Conservation (phyloP, 345 rosid species). For the Moricandia arvensis region DNA sequence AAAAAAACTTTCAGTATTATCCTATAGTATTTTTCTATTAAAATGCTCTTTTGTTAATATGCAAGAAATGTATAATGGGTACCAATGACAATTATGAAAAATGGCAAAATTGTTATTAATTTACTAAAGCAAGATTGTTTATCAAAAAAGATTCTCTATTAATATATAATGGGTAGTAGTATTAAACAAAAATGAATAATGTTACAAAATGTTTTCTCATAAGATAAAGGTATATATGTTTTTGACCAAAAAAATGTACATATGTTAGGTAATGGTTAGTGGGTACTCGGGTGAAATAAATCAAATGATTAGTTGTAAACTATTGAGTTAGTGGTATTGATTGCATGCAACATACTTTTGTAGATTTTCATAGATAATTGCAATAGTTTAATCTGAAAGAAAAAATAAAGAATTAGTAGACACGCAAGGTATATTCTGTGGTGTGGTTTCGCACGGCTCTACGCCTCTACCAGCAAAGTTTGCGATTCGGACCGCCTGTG, state of each 20-base stretch:
- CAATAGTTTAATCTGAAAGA: neutral
- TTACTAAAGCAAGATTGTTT: too few relatives aligned
- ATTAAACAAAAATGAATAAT: too few relatives aligned
- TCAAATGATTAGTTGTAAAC: neutral
- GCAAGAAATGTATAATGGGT: too few relatives aligned
- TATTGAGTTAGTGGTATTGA: neutral
- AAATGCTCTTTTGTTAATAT: too few relatives aligned
- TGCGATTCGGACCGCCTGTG: neutral
- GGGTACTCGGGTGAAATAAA: slow-evolving; percentile 4
- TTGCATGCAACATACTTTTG: slow-evolving; percentile 7
- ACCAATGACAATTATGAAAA: too few relatives aligned
- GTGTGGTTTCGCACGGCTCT: slow-evolving; percentile 1
- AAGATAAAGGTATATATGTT: neutral
- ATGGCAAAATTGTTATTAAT: too few relatives aligned
- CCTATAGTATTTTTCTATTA: too few relatives aligned
- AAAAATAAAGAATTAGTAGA: neutral
- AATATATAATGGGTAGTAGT: too few relatives aligned
- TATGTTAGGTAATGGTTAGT: slow-evolving; percentile 28
- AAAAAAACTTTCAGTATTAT: too few relatives aligned
- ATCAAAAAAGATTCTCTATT: too few relatives aligned
- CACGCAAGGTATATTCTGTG: neutral
- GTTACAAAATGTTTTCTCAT: neutral
- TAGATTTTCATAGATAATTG: neutral
- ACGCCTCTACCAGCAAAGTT: slow-evolving; percentile 5
- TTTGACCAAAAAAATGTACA: neutral